phyloP scores from a whole-genome alignment of 352 stramenopile species.

The Phytophthora melonis region DNA sequence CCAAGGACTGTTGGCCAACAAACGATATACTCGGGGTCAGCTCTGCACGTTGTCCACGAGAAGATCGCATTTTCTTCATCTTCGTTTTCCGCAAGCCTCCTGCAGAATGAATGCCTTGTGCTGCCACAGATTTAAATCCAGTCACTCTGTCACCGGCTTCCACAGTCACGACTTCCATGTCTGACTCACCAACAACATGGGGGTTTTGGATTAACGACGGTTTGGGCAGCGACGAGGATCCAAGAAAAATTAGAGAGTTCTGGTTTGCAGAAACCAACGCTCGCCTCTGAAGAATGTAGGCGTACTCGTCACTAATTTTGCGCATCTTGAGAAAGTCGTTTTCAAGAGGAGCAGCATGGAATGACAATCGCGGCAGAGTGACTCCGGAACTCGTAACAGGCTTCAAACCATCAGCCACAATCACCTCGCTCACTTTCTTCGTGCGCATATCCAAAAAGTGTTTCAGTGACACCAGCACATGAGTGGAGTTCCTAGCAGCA shows the following conservation, averaged over 20 bases:
- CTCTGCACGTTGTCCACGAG: background rate
- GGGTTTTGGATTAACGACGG: conserved; percentile 69
- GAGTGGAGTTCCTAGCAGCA: conserved; percentile 28
- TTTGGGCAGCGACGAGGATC: conserved; percentile 48
- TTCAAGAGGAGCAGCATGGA: conserved; percentile 24
- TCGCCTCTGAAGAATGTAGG: conserved; percentile 73
- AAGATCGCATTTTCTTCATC: background rate
- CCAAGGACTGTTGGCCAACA: conserved; percentile 31
- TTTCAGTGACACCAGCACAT: conserved; percentile 47
- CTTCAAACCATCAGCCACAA: conserved; percentile 29
- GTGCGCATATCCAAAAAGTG: conserved; percentile 39
- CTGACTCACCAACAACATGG: conserved; percentile 47
- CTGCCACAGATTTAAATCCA: conserved; percentile 34
- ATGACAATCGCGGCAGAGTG: conserved; percentile 25
- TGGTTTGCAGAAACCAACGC: conserved; percentile 35
- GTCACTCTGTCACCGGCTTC: conserved; percentile 47
- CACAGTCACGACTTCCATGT: conserved; percentile 60
- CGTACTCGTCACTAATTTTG: conserved; percentile 77
- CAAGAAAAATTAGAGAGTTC: conserved; percentile 31
- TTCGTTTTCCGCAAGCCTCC: background rate
- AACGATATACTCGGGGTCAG: conserved; percentile 44
- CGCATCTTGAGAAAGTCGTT: conserved; percentile 66
- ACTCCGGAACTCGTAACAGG: conserved; percentile 20
- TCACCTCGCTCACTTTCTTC: conserved; percentile 32
- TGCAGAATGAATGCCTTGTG: conserved; percentile 17